Base-by-base conservation (phyloP, 768 basidiomycete genomes). In the Polyporus arcularius region DNA sequence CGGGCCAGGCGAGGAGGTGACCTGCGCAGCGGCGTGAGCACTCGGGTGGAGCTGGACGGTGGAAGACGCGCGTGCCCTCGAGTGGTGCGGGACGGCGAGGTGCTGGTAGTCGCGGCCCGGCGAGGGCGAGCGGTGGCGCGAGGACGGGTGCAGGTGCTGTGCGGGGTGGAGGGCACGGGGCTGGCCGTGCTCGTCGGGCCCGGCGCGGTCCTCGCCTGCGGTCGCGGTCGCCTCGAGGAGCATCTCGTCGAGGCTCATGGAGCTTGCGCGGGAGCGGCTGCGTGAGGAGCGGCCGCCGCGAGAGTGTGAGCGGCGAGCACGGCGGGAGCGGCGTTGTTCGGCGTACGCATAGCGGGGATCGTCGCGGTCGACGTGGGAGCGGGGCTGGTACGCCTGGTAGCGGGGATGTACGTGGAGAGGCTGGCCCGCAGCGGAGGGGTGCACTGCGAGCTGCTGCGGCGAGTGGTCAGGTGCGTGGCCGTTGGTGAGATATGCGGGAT, bases 241-340 rank as follows among this genome's bases (percentile, higher is more conserved):
- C 74, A 82, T 78, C 57, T 82, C 80, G 52, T 82, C 81, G 60
- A 82, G 71, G 55, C 73, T 74, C 62, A 52, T 75, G 64, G 67
- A 77, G 69, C 71, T 74, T 39, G 69, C 70, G 30, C 72, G 77
- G 3, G 78, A 78, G 52, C 72, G 75, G 43, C 76, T 76, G 12
- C 69, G 74, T 2, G 61, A 68, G 2, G 62, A 69, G 42, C 61
- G 69, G 54, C 61, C 66, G 54, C 61, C 66, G 73, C 8, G 79
- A 73, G 76, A 63, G 41, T 64, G 47, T 46, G 69, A 65, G 53
- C 69, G 70, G 14, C 65, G 67, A 26, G 68, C 64, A 51, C 68
- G 67, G 56, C 60, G 61, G 7, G 43, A 42, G 32, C 35, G 55
- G 14, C 63, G 70, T 18, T 67, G 70, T 32, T 68, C 72, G 46